Base-by-base conservation (phyloP, 179 eudicot genomes). In the Gypsophila paniculata region DNA sequence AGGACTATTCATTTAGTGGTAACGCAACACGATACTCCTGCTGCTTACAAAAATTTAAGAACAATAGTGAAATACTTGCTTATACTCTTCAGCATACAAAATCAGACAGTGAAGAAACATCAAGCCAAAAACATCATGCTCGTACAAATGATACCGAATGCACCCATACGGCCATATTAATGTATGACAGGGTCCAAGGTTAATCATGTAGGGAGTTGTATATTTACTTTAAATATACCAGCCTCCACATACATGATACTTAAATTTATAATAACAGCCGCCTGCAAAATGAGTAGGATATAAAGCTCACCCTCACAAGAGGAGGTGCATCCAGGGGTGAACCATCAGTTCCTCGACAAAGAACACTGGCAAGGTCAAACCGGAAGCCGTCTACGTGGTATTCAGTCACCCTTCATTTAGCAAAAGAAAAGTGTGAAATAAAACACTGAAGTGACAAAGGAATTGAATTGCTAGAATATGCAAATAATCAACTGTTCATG, bases 381-480 rank as follows among this genome's bases (percentile, higher is more conserved):
- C 99, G 93, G 79, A 95, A 95, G 79, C 99, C 99, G 82, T 95
- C 99, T 77, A 95, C 88, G 65, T 90, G 99, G 84, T 95, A 93
- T 68, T 95, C 99, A 42, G 49, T 68, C 73, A 84, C 98, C 99
- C 99, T 95, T 79, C 85, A 86, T 17, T 81, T 25, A 18, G 32
- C 18, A 71, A 17, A 52, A 34, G 19, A 18, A 65, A 68, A 32
- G 19, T 26, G 55, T 64, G n/a, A 57, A 36, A 21, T 18, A 65
- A 22, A 61, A 52, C 8, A 49, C 61, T 64, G 67, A 61, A 52
- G 48, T 34, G 17, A 53, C 38, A 66, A 77, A 32, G 8, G 18
- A 52, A 2, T 38, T 17, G 61, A 44, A 74, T 23, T 46, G 19
- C 51, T 67, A 68, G 22, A 18, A 60, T 8, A 52, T 42, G 57